These are phyloP conservation scores for Trichoderma gamsii DNA, from an alignment of 495 filamentous ascomycete species.

Conservation along the genomic window DNA sequence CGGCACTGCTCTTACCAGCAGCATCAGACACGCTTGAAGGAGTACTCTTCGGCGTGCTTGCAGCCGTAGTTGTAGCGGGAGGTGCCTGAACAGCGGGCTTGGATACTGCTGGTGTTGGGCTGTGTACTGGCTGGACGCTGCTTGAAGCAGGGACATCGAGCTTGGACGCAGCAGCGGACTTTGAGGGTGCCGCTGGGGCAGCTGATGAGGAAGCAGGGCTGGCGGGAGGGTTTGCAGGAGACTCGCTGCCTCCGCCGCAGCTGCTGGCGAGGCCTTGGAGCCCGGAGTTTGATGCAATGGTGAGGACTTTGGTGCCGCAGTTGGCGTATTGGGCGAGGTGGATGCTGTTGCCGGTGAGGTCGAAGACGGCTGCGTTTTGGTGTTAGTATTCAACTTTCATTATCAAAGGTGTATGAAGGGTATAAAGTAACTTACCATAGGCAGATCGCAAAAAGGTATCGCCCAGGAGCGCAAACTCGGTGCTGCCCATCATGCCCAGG, in stretches of 20 bases:
- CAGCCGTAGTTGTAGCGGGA: not conserved
- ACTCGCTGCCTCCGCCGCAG: conserved; percentile 16
- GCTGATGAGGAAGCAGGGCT: not conserved
- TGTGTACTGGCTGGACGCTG: not conserved
- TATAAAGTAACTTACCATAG: conserved; percentile 66
- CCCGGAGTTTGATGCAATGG: conserved; percentile 23
- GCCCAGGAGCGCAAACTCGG: conserved; percentile 62
- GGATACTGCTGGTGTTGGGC: too few species aligned
- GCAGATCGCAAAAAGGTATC: conserved; percentile 91
- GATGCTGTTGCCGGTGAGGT: conserved; percentile 38
- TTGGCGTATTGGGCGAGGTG: conserved; percentile 41
- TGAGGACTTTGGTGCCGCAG: conserved; percentile 35
- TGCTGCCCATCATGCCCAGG: conserved; percentile 70
- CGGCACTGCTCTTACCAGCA: not conserved
- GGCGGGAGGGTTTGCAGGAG: not conserved
- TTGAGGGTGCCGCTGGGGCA: not conserved
- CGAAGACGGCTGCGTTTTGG: conserved; percentile 36
- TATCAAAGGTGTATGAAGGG: too few species aligned
- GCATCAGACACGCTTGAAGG: not conserved
- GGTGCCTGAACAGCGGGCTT: not conserved
- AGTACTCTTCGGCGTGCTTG: not conserved
- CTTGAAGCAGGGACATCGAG: not conserved
- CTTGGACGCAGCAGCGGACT: not conserved
- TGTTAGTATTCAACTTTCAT: too few species aligned
- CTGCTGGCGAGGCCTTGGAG: conserved; percentile 22